Base-by-base conservation (phyloP, 2,329 filamentous ascomycete species). In the Curvularia eragrostidis region DNA sequence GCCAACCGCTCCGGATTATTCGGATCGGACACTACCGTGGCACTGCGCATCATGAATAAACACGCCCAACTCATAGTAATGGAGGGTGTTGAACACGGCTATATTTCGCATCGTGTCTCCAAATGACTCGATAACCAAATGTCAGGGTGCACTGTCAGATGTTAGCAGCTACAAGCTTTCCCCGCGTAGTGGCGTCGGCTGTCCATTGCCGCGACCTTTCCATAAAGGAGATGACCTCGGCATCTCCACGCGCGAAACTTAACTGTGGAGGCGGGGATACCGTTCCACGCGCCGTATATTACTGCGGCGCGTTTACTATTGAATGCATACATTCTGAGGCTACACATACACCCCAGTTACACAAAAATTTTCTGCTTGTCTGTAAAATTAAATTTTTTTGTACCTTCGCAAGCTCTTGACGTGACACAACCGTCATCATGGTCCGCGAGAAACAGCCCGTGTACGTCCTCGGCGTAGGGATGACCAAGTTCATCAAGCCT, bases 401-500 rank as follows among this genome's bases (percentile, higher is more conserved):
- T 30, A 41, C 24, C n/a, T n/a, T 34, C 10, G 19, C 38, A 36
- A 34, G 13, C 26, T 41, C 10, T 42, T 51, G 18, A 36, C 48
- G 48, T 49, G 15, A 30, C 48, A 47, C 60, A 58, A 54, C 47
- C 62, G 61, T 60, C 72, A 82, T 50, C 60, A 85, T 85, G 83
- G 80, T 77, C 64, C 80, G 66, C 54, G 65, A 82, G 67, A 83
- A 84, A 66, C 79, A 82, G 62, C 84, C 84, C 68, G 84, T 84
- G 83, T 98, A 98, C 83, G 91, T 98, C 75, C 87, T 98, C 60
- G 94, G 94, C 82, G 95, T 98, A 68, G 94, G 94, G 81, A 95
- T 98, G 91, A 98, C 94, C 81, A 96, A 96, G 80, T 98, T 98
- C 85, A 94, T 97, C 86, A 97, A 97, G 83, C 93, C 93, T 41